phyloP scores from a whole-genome alignment of 805 yeast species.

The Candida stauntonica region DNA sequence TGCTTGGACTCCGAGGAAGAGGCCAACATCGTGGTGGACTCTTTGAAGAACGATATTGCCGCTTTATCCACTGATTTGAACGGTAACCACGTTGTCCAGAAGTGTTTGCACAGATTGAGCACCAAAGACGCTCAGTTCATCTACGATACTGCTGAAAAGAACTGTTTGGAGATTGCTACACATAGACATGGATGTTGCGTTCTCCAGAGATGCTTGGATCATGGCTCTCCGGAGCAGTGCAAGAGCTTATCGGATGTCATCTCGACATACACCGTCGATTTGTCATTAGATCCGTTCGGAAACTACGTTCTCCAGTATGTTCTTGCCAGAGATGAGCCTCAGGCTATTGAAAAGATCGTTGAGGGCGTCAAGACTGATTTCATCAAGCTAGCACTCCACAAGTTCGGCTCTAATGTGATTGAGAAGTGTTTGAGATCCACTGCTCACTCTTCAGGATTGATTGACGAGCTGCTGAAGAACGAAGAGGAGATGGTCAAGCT shows the following conservation, averaged over 20 bases:
- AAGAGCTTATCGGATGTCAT: constrained; percentile 61
- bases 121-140: constrained; percentile 79
- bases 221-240: constrained; percentile 71
- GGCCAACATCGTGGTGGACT: constrained; percentile 52
- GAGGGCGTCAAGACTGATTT: constrained; percentile 31
- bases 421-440: constrained; percentile 72
- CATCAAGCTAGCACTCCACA: constrained; percentile 65
- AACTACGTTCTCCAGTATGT: constrained; percentile 96
- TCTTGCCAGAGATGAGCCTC: constrained; percentile 39
- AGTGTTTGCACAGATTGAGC: constrained; percentile 70
- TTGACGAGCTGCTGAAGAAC: constrained; percentile 42
- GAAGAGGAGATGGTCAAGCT: constrained; percentile 40
- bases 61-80: constrained; percentile 81
- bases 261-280: constrained; percentile 59
- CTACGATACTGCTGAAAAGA: constrained; percentile 73
- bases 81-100: constrained; percentile 96
- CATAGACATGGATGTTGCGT: constrained; percentile 99
- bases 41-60: constrained; percentile 69
- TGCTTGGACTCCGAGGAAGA: constrained; percentile 71
- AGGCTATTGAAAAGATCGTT: constrained; percentile 31
- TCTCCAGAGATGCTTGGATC: constrained; percentile 89
- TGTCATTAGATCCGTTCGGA: constrained; percentile 92
- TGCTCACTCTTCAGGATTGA: constrained; percentile 42
- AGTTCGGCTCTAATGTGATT: constrained; percentile 90
- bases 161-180: constrained; percentile 80